Evolutionary conservation across 1,284 basidiomycete genomes (phyloP).

Genomic region (Polyporus tsugae): DNA sequence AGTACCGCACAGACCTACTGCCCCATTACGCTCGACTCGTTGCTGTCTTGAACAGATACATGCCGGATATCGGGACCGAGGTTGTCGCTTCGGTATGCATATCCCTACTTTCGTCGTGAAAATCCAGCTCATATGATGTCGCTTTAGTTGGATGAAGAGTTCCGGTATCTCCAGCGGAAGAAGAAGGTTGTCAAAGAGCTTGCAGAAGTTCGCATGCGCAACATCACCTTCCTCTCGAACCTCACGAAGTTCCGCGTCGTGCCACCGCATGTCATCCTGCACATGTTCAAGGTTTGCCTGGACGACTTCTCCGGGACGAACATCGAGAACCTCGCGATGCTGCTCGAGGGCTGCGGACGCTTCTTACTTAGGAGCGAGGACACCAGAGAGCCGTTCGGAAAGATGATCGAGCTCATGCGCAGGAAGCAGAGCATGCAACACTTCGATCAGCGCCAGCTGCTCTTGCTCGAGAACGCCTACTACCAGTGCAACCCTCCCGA

Average conservation of each 20-base stretch:
- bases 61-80: slow-evolving; percentile 92
- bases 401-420: slow-evolving; percentile 93
- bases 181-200: slow-evolving; percentile 92
- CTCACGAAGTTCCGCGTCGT: slow-evolving; percentile 97
- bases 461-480: slow-evolving; percentile 97
- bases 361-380: slow-evolving; percentile 91
- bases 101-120: background rate
- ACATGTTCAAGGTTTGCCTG: slow-evolving; percentile 96
- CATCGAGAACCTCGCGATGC: slow-evolving; percentile 91
- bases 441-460: slow-evolving; percentile 88
- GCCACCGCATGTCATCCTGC: slow-evolving; percentile 90
- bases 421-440: slow-evolving; percentile 94
- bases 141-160: slow-evolving; percentile 91
- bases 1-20: slow-evolving; percentile 89
- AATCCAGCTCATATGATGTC: background rate
- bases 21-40: slow-evolving; percentile 94
- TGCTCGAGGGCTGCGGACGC: slow-evolving; percentile 94
- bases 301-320: slow-evolving; percentile 95
- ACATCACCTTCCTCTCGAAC: slow-evolving; percentile 89
- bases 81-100: slow-evolving; percentile 78
- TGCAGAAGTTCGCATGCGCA: slow-evolving; percentile 85
- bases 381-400: slow-evolving; percentile 84
- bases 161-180: slow-evolving; percentile 95
- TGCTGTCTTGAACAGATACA: slow-evolving; percentile 89
- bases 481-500: slow-evolving; percentile 99